Percentiles rank a stretch among this genome's conserved stretches.
Conservation (phyloP, 169 alveolate species). For the Theileria equi region DNA sequence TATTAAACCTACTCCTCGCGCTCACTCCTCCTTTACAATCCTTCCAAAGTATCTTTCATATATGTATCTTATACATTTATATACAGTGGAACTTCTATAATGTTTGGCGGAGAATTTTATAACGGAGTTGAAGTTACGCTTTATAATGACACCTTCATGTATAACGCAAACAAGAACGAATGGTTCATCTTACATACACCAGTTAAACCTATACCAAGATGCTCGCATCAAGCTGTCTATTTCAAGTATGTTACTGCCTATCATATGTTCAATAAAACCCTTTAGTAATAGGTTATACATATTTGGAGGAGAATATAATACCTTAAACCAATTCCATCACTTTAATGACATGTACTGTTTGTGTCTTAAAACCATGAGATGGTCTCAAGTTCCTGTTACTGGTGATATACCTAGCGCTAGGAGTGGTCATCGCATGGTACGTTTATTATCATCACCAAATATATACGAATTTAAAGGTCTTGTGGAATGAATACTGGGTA, state of each 20-base stretch:
- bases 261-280: background rate
- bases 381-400: slow-evolving; percentile 79
- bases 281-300: slow-evolving; percentile 79
- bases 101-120: slow-evolving; percentile 89
- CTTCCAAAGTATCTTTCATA: slow-evolving; percentile 43
- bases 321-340: slow-evolving; percentile 84
- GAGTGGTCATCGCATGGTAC: slow-evolving; percentile 89
- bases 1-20: slow-evolving; percentile 72
- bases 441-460: background rate
- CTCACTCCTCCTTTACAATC: slow-evolving; percentile 69
- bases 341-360: slow-evolving; percentile 84
- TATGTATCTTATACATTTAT: background rate
- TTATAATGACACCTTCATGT: slow-evolving; percentile 80
- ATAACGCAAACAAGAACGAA: slow-evolving; percentile 77
- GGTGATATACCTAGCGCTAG: slow-evolving; percentile 83
- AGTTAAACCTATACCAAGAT: slow-evolving; percentile 83
- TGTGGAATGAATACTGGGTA: slow-evolving; percentile 82
- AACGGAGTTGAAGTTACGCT: slow-evolving; percentile 79
- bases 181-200: slow-evolving; percentile 77
- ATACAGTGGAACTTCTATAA: slow-evolving; percentile 70
- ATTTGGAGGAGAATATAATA: slow-evolving; percentile 88
- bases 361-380: slow-evolving; percentile 68
- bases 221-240: slow-evolving; percentile 85
- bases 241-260: slow-evolving; percentile 57
- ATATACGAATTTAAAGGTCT: slow-evolving; percentile 17